phyloP scores from a whole-genome alignment of 768 basidiomycete species.

The Chalciporus piperatus region DNA sequence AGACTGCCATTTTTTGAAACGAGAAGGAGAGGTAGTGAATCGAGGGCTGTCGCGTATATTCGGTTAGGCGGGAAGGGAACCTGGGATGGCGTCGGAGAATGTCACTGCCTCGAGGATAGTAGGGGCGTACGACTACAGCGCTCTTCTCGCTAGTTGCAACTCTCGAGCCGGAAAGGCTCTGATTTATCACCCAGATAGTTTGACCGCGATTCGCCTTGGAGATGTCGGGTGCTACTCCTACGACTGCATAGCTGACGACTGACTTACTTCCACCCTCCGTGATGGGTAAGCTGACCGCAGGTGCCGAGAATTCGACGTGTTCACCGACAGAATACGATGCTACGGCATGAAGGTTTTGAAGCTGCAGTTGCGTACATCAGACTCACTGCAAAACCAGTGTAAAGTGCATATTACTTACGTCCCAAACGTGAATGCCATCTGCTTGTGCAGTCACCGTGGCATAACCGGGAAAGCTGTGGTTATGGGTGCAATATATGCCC shows the following conservation, averaged over 20 bases:
- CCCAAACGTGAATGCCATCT: constrained; percentile 73
- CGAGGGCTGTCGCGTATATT: constrained; percentile 33
- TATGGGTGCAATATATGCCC: constrained; percentile 20
- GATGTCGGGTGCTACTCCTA: constrained; percentile 48
- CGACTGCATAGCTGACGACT: constrained; percentile 55
- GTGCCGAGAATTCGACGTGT: constrained; percentile 57
- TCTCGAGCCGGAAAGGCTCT: constrained; percentile 41
- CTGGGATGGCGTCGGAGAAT: constrained; percentile 31
- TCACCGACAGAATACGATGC: constrained; percentile 70
- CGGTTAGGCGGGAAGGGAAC: constrained; percentile 40
- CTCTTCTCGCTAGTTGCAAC: constrained; percentile 38
- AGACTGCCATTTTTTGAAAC: constrained; percentile 34
- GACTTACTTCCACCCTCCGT: constrained; percentile 31
- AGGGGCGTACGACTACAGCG: constrained; percentile 41
- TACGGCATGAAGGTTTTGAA: constrained; percentile 61
- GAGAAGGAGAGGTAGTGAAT: constrained; percentile 29
- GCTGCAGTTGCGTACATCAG: constrained; percentile 36
- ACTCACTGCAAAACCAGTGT: neutral
- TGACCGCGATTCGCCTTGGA: constrained; percentile 40
- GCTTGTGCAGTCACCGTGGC: constrained; percentile 67
- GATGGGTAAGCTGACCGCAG: constrained; percentile 46
- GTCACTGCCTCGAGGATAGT: constrained; percentile 5
- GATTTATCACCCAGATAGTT: constrained; percentile 63
- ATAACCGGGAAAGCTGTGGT: constrained; percentile 44
- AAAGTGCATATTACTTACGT: constrained; percentile 44